Percentiles rank a stretch among this genome's conserved stretches.
Evolutionary conservation across 768 basidiomycete species (phyloP).

Genomic region (Russula foetens): DNA sequence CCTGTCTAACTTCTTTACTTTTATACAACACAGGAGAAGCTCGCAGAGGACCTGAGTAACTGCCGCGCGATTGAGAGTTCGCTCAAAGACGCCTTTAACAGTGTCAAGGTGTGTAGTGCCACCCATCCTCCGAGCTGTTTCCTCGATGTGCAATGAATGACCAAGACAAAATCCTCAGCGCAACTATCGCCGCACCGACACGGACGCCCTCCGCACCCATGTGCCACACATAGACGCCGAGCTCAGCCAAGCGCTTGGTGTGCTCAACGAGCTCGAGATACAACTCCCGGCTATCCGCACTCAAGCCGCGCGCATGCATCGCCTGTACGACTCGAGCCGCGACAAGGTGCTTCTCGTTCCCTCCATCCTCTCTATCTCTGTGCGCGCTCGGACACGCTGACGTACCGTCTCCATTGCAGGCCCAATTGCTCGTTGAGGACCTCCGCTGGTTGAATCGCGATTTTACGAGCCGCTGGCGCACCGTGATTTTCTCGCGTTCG

Average conservation of each 20-base stretch:
- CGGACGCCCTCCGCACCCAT: constrained; percentile 44
- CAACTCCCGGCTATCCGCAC: constrained; percentile 52
- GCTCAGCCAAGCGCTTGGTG: constrained; percentile 52
- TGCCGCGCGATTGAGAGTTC: constrained; percentile 66
- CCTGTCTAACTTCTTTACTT: no score
- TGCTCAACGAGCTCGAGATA: constrained; percentile 47
- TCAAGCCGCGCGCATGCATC: constrained; percentile 52
- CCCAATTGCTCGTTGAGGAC: constrained; percentile 52
- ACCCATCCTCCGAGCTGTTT: background rate
- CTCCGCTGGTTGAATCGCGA: constrained; percentile 73
- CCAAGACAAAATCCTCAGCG: constrained; percentile 32
- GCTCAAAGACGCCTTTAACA: constrained; percentile 53
- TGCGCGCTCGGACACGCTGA: background rate
- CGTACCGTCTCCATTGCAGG: constrained; percentile 36
- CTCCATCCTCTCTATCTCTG: background rate
- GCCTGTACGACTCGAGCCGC: constrained; percentile 65
- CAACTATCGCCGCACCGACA: constrained; percentile 51
- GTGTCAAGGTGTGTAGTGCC: constrained; percentile 43
- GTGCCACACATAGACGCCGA: constrained; percentile 54
- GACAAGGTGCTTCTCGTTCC: constrained; percentile 41
- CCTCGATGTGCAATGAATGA: background rate
- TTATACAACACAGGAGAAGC: constrained; percentile 40
- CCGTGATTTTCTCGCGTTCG: constrained; percentile 63
- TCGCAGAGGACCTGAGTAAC: constrained; percentile 65
- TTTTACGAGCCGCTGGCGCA: constrained; percentile 66